Conservation (phyloP, 371 early-diverging fungal genomes). For the Mortierella sp. region DNA sequence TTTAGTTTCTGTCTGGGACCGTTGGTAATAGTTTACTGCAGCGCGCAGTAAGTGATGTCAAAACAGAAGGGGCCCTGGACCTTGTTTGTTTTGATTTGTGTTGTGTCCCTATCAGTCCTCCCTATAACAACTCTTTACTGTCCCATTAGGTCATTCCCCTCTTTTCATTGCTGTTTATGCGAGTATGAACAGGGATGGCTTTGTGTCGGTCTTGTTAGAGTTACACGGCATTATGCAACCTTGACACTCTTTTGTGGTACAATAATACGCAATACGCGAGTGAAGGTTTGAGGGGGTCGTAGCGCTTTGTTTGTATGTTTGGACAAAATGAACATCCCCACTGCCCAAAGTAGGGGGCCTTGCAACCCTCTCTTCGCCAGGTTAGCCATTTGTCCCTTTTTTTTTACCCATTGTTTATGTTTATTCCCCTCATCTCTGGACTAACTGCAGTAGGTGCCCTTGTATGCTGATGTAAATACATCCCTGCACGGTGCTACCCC, state of each 20-base stretch:
- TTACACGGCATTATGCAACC: constrained; percentile 7
- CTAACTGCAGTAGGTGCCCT: neutral
- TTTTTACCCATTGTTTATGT: neutral
- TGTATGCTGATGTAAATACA: neutral
- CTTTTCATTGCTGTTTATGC: neutral
- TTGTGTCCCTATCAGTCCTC: neutral
- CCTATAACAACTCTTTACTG: neutral
- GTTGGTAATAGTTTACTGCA: neutral
- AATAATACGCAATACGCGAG: neutral
- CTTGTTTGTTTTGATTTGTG: neutral
- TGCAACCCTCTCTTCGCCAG: neutral
- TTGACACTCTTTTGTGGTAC: neutral
- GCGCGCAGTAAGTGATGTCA: neutral
- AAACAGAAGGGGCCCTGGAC: neutral
- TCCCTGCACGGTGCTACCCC: neutral
- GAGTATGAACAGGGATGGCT: neutral
- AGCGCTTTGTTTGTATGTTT: neutral
- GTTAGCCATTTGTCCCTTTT: neutral
- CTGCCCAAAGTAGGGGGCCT: neutral
- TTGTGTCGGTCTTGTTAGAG: neutral
- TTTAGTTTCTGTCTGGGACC: neutral
- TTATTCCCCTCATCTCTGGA: neutral
- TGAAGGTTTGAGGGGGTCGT: neutral
- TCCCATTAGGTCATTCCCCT: neutral
- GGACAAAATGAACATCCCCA: neutral